A percentile compares a stretch with the other conserved stretches of the same genome.
These are phyloP conservation scores for Corylus heterophylla DNA, from an alignment of 306 rosid species.

Conservation along the genomic window DNA sequence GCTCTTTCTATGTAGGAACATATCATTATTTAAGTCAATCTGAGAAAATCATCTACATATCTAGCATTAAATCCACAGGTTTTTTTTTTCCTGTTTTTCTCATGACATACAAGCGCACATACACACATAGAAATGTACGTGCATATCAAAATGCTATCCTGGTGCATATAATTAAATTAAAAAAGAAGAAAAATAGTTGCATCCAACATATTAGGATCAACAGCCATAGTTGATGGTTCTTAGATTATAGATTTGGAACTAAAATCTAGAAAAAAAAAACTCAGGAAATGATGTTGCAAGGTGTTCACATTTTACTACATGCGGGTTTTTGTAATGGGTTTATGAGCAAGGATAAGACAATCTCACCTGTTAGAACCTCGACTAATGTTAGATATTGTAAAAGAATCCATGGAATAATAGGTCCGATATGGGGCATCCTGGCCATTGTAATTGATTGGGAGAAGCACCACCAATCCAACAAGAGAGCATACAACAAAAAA, in stretches of 20 bases:
- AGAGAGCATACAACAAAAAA: constrained; percentile 69
- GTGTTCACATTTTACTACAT: background rate
- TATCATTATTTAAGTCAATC: background rate
- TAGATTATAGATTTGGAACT: background rate
- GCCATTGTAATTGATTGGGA: constrained; percentile 63
- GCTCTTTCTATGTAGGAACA: too few species aligned
- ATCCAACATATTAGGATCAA: background rate
- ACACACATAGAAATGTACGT: too few species aligned
- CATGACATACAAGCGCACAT: background rate
- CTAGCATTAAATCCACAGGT: background rate
- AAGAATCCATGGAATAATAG: constrained; percentile 61
- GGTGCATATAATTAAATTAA: background rate
- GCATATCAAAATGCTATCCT: background rate
- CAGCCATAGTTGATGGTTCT: background rate
- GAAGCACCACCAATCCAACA: constrained; percentile 66
- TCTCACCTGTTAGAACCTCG: constrained; percentile 71
- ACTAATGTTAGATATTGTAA: constrained; percentile 73
- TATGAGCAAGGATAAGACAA: background rate
- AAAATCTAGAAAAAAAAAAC: background rate
- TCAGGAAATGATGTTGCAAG: background rate
- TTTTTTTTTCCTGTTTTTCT: background rate
- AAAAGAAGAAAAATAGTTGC: background rate
- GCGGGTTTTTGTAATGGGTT: background rate
- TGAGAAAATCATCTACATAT: background rate
- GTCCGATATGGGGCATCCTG: constrained; percentile 28